Evolutionary conservation across 2,329 filamentous ascomycete genomes (phyloP), one percentile per base, ranked within the genome.

Genomic region (Karstenula rhodostoma): DNA sequence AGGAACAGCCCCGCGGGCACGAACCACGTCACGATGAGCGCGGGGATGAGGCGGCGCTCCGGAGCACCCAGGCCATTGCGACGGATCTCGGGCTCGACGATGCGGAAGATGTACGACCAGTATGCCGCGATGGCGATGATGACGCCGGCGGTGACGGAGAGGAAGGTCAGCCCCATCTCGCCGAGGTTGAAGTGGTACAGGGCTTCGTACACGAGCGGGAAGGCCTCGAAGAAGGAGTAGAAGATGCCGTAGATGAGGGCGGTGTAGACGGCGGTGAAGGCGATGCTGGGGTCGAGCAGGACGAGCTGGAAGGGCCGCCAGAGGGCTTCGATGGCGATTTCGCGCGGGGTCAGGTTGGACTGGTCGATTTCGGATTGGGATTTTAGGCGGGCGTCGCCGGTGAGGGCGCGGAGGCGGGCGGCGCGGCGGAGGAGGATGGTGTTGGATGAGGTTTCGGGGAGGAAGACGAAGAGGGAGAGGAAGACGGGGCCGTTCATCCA

Each of bases 401-500:
- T 90, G 32, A 87, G 77, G 72, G 87, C 86, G 54, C 93, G 86
- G 56, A 95, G 81, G 73, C 91, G 91, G 69, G 84, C 82, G 2
- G 93, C 93, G 17, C 92, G 86, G 27, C 81, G 81, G 54, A 87
- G 85, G 12, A 97, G 86, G 61, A 97, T 89, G 0, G 88, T 91
- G 0, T 93, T 90, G 0, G 92, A 89, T 72, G 94, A 96, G 0
- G 93, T 97, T 78, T 96, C 93, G 1, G 92, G 92, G 0, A 96
- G 89, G 37, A 92, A 94, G 79, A 96, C 93, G 56, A 90, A 90
- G 76, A 95, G 92, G 58, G 93, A 76, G 17, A 91, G 65, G 86
- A 90, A 95, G 67, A 91, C 86, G 46, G 89, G 77, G 4, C 85
- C 88, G 37, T 91, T 83, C 32, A 96, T 74, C 76, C 96, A 96